Conservation (phyloP, 495 filamentous ascomycete genomes). For the Podospora comata region DNA sequence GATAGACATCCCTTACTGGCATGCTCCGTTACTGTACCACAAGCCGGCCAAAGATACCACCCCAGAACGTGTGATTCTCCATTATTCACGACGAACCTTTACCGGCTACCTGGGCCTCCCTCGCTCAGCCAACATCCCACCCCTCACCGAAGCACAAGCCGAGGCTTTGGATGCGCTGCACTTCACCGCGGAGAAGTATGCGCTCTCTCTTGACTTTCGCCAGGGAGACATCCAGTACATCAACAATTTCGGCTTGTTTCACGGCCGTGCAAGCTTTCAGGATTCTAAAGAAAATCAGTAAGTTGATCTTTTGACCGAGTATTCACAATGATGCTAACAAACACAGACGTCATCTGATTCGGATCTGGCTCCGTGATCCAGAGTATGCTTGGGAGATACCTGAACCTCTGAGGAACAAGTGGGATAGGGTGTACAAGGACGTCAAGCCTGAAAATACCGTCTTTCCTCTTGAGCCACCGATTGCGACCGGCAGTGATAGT, state of each 20-base stretch:
- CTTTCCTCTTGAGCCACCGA: conserved; percentile 53
- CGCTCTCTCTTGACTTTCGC: conserved; percentile 51
- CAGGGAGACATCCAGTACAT: conserved; percentile 53
- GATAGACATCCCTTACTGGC: conserved; percentile 28
- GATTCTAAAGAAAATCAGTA: conserved; percentile 48
- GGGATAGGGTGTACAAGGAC: conserved; percentile 52
- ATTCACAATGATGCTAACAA: neutral
- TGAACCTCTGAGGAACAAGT: conserved; percentile 42
- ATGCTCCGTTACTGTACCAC: conserved; percentile 49
- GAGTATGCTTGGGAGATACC: conserved; percentile 42
- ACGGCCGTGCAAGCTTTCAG: conserved; percentile 47
- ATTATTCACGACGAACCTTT: conserved; percentile 56
- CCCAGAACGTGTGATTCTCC: conserved; percentile 51
- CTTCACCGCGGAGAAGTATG: conserved; percentile 56
- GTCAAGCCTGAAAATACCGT: conserved; percentile 49
- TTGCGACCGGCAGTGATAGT: conserved; percentile 43
- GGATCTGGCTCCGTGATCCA: conserved; percentile 50
- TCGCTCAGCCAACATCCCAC: conserved; percentile 50
- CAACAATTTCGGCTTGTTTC: conserved; percentile 54
- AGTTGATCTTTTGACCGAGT: conserved; percentile 17
- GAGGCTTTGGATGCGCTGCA: conserved; percentile 65
- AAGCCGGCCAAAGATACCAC: conserved; percentile 40
- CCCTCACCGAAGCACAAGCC: conserved; percentile 62
- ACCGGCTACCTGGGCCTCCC: conserved; percentile 55
- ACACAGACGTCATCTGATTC: conserved; percentile 14